Conservation (phyloP, 306 rosid species). For the Begonia fuchsioides region DNA sequence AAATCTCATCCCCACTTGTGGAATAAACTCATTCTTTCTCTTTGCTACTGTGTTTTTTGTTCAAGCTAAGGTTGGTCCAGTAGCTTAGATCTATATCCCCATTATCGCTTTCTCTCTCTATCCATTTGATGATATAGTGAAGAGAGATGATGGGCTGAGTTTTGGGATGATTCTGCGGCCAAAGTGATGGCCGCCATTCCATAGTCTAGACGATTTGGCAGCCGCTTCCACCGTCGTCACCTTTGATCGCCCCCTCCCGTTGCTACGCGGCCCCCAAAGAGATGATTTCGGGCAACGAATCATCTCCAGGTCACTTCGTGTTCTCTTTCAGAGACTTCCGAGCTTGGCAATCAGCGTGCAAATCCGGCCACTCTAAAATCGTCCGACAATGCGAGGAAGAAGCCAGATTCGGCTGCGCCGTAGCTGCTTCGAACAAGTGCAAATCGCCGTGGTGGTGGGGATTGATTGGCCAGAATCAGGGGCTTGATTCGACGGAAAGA, state of each 20-base stretch:
- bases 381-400: conserved; percentile 56
- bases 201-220: conserved; percentile 28
- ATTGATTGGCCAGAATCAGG: conserved; percentile 21
- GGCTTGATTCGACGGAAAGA: conserved; percentile 34
- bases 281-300: conserved; percentile 17
- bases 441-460: conserved; percentile 75
- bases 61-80: too few relatives aligned
- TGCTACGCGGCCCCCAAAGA: conserved; percentile 53
- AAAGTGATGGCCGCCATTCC: conserved; percentile 9
- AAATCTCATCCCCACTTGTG: conserved; percentile 12
- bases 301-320: conserved; percentile 31
- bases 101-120: too few relatives aligned
- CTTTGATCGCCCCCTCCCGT: conserved; percentile 47
- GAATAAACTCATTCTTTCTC: conserved; percentile 52
- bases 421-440: conserved; percentile 28
- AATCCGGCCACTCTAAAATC: conserved; percentile 38
- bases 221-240: conserved; percentile 33
- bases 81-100: too few relatives aligned
- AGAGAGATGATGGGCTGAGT: too few relatives aligned
- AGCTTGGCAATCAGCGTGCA: conserved; percentile 54
- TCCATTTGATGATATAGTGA: too few relatives aligned
- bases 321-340: conserved; percentile 49
- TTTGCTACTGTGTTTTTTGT: conserved; percentile 10
- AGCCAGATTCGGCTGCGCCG: conserved; percentile 49
- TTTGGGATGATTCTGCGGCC: too few relatives aligned